Evolutionary conservation across 495 filamentous ascomycete species (phyloP).

Genomic region (Thozetella sp.): DNA sequence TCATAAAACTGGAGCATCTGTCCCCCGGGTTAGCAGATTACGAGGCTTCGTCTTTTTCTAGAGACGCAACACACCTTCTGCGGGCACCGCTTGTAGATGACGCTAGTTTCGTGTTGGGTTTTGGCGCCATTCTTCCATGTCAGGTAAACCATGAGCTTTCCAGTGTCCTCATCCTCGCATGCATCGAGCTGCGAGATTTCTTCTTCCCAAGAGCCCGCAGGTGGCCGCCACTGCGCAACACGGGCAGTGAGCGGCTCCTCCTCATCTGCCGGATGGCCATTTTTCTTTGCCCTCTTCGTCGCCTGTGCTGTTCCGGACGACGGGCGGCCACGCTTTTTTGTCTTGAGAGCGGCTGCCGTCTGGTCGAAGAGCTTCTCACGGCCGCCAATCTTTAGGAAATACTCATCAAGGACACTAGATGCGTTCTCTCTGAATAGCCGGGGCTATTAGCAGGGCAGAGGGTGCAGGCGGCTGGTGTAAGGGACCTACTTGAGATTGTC

Average conservation of each 20-base stretch:
- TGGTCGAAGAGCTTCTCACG: conserved; percentile 52
- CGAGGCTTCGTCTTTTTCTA: background rate
- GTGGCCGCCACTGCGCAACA: conserved; percentile 48
- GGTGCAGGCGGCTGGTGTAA: background rate
- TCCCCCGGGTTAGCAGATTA: conserved; percentile 10
- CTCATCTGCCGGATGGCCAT: conserved; percentile 29
- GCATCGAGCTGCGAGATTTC: conserved; percentile 56
- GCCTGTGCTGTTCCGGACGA: conserved; percentile 25
- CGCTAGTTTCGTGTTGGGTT: conserved; percentile 57
- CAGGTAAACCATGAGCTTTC: conserved; percentile 50
- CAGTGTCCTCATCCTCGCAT: conserved; percentile 50
- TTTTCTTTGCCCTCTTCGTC: conserved; percentile 34
- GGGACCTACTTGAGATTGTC: conserved; percentile 51
- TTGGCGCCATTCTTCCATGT: conserved; percentile 60
- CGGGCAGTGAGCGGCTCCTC: conserved; percentile 36
- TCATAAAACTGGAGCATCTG: conserved; percentile 67
- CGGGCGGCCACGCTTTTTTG: conserved; percentile 47
- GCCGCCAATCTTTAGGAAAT: conserved; percentile 48
- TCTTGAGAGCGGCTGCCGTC: conserved; percentile 32
- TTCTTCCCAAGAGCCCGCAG: conserved; percentile 60
- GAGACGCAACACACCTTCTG: conserved; percentile 50
- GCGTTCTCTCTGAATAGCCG: conserved; percentile 37
- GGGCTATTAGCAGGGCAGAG: conserved; percentile 6
- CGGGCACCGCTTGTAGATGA: conserved; percentile 59
- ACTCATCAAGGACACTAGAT: conserved; percentile 41